Conservation (phyloP, 305 asterid genomes). For the Solanum chacoense region DNA sequence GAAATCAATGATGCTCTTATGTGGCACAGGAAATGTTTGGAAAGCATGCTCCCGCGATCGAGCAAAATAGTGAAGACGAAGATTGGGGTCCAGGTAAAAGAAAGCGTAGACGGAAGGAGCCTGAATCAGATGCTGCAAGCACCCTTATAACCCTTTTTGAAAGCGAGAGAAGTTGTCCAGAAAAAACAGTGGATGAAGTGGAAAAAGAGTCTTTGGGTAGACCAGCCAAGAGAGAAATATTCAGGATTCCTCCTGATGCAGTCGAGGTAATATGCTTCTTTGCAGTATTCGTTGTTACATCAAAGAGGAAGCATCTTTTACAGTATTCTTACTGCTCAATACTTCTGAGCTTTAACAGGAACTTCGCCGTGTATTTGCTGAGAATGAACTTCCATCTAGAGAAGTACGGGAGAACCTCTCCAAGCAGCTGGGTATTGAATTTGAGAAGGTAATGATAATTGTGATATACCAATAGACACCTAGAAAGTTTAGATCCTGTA, state of each 20-base stretch:
- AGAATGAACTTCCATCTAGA: conserved; percentile 91
- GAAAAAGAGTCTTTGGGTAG: conserved; percentile 16
- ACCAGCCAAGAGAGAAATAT: conserved; percentile 45
- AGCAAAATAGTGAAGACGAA: conserved; percentile 85
- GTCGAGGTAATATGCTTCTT: conserved; percentile 50
- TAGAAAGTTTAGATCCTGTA: not conserved
- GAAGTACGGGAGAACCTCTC: conserved; percentile 57
- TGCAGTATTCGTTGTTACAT: not conserved
- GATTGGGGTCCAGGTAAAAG: conserved; percentile 88
- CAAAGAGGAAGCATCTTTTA: not conserved
- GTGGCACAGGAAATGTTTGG: conserved; percentile 81
- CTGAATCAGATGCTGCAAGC: conserved; percentile 59
- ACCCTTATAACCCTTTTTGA: conserved; percentile 43
- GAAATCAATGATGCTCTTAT: not conserved
- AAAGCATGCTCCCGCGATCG: conserved; percentile 41
- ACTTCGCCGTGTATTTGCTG: conserved; percentile 73
- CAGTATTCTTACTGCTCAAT: conserved; percentile 2
- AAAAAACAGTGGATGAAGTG: conserved; percentile 21
- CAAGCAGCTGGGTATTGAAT: conserved; percentile 63
- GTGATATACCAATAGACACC: not conserved
- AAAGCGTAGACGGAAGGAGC: conserved; percentile 56
- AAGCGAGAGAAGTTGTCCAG: conserved; percentile 28
- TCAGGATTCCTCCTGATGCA: conserved; percentile 62
- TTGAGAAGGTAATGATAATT: conserved; percentile 54
- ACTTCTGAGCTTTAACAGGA: conserved; percentile 39